These are phyloP conservation scores for Chlamydomonas sphaeroides DNA, from an alignment of 139 green algal genomes.

Conservation along the genomic window DNA sequence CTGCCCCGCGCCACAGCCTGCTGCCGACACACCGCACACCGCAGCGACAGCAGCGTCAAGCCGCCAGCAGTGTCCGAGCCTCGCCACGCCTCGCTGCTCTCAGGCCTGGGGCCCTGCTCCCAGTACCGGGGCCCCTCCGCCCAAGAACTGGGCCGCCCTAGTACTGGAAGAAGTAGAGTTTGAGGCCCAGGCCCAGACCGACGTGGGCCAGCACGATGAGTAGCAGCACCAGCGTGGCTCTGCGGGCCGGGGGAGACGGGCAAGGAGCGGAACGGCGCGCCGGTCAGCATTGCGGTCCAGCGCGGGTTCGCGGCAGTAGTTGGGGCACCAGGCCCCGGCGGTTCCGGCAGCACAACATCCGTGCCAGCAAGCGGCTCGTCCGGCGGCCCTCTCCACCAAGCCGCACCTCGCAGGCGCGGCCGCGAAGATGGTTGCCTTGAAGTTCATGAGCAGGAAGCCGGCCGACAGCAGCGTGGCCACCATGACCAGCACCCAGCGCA, in stretches of 20 bases:
- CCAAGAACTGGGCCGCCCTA: not conserved
- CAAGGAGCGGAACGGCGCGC: not conserved
- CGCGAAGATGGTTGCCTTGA: slow-evolving; percentile 70
- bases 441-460: slow-evolving; percentile 66
- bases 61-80: too few species aligned
- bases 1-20: too few species aligned
- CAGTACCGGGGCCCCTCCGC: too few species aligned
- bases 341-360: too few species aligned
- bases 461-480: slow-evolving; percentile 33
- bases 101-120: too few species aligned
- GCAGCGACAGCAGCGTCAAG: too few species aligned
- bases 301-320: too few species aligned
- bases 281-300: not conserved
- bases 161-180: slow-evolving; percentile 89
- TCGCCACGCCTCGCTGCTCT: too few species aligned
- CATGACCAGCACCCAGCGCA: slow-evolving; percentile 78
- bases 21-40: too few species aligned
- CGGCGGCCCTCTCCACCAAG: too few species aligned
- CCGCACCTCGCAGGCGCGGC: slow-evolving; percentile 66
- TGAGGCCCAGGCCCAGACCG: slow-evolving; percentile 77
- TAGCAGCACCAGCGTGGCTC: slow-evolving; percentile 67
- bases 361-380: too few species aligned
- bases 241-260: slow-evolving; percentile 31
- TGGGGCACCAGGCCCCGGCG: too few species aligned
- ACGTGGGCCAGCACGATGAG: slow-evolving; percentile 66